Percentiles rank a stretch among this genome's conserved stretches.
These are phyloP conservation scores for Gossypium davidsonii DNA, from an alignment of 441 rosid species.

Conservation along the genomic window DNA sequence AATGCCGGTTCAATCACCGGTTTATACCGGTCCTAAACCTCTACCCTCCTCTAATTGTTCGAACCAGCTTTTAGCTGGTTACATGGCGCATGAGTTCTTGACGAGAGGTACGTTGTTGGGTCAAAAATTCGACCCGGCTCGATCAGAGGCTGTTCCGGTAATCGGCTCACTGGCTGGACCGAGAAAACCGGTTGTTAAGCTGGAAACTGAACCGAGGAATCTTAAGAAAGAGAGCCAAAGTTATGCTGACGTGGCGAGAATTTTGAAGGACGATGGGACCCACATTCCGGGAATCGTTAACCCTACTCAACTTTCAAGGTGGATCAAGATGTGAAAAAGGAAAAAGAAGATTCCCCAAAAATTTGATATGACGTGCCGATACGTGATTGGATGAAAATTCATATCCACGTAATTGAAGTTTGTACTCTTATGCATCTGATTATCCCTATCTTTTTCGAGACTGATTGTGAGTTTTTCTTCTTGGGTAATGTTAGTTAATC, in stretches of 20 bases:
- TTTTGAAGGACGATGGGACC: constrained; percentile 48
- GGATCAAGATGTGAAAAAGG: constrained; percentile 48
- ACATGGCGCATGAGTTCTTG: constrained; percentile 75
- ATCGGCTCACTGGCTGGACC: constrained; percentile 21
- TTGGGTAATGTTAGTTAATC: not conserved
- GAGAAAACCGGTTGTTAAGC: constrained; percentile 16
- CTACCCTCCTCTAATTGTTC: constrained; percentile 17
- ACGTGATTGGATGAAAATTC: not conserved
- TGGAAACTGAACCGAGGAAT: constrained; percentile 24
- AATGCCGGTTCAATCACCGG: constrained; percentile 16
- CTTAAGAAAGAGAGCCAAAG: constrained; percentile 25
- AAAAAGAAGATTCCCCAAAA: no score
- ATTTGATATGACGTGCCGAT: not conserved
- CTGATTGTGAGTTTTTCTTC: not conserved
- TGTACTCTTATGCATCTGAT: not conserved
- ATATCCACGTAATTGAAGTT: not conserved
- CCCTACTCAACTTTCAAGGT: constrained; percentile 60
- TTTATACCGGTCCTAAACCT: constrained; percentile 6
- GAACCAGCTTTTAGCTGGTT: constrained; percentile 60
- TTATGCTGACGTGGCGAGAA: constrained; percentile 57
- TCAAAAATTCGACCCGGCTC: constrained; percentile 35
- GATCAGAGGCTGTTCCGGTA: constrained; percentile 28
- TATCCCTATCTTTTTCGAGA: not conserved
- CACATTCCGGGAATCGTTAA: constrained; percentile 68
- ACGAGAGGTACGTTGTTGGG: constrained; percentile 65